Percentiles rank a stretch among this genome's conserved stretches.
Evolutionary conservation across 495 filamentous ascomycete species (phyloP).

Genomic region (Oidiodendron maius): DNA sequence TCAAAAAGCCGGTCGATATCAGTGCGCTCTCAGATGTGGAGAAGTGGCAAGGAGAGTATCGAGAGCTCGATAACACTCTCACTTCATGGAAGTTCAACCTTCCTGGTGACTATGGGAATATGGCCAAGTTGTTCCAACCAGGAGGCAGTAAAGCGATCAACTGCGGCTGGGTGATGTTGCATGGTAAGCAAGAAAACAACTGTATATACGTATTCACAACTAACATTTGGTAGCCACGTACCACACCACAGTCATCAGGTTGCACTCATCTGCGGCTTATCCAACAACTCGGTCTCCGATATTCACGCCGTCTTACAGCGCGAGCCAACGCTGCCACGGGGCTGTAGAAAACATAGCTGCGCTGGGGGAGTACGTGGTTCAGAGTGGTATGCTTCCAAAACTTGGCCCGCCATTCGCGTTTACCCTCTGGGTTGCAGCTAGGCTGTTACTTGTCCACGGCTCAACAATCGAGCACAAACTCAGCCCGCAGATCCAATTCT

Average conservation of each 20-base stretch:
- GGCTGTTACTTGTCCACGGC: constrained; percentile 78
- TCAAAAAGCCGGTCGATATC: constrained; percentile 86
- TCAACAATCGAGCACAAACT: constrained; percentile 80
- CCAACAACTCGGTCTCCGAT: constrained; percentile 79
- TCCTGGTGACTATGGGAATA: constrained; percentile 75
- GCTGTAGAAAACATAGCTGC: constrained; percentile 81
- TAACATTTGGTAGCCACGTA: constrained; percentile 21
- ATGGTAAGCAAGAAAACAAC: constrained; percentile 53
- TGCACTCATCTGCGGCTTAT: constrained; percentile 90
- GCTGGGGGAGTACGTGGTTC: constrained; percentile 66
- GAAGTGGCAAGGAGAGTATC: constrained; percentile 81
- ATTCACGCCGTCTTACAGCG: constrained; percentile 79
- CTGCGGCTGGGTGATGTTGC: constrained; percentile 85
- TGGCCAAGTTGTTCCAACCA: constrained; percentile 63
- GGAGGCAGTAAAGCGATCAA: constrained; percentile 61
- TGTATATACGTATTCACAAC: constrained; percentile 35
- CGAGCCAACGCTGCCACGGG: constrained; percentile 70
- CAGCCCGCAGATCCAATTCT: constrained; percentile 67
- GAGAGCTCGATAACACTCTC: constrained; percentile 71
- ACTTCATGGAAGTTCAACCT: constrained; percentile 78
- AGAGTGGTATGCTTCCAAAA: constrained; percentile 66
- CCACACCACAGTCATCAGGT: constrained; percentile 72
- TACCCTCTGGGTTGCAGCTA: constrained; percentile 86
- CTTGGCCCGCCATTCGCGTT: constrained; percentile 87
- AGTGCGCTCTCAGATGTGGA: constrained; percentile 76